A percentile compares a stretch with the other conserved stretches of the same genome.
Evolutionary conservation across 306 rosid genomes (phyloP).

Genomic region (Pterocarpus macrocarpus): DNA sequence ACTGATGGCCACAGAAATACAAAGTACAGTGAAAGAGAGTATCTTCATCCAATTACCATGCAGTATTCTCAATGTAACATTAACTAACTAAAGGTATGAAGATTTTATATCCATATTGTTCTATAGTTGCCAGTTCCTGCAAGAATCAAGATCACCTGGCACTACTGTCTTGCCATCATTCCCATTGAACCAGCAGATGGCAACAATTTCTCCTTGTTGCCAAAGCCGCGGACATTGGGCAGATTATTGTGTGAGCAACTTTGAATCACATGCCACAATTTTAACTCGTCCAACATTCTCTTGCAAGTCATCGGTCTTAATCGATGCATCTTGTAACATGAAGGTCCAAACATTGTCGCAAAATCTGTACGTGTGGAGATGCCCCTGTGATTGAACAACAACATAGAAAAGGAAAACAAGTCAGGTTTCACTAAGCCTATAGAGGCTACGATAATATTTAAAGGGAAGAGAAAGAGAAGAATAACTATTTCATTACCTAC

Average conservation of each 20-base stretch:
- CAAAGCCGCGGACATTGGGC: constrained; percentile 21
- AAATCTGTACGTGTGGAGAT: constrained; percentile 95
- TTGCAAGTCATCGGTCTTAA: constrained; percentile 73
- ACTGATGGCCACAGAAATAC: not conserved
- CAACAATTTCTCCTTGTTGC: constrained; percentile 22
- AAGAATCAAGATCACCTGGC: constrained; percentile 35
- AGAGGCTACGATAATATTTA: not conserved
- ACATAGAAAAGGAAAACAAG: constrained; percentile 5
- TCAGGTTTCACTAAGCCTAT: not conserved
- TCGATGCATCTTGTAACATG: constrained; percentile 74
- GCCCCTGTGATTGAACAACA: constrained; percentile 69
- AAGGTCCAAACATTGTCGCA: constrained; percentile 99
- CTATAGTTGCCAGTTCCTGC: constrained; percentile 48
- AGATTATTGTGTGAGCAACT: constrained; percentile 83
- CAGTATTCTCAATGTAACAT: constrained; percentile 47
- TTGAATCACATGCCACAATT: constrained; percentile 96
- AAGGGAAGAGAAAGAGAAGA: not conserved
- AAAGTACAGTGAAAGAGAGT: constrained; percentile 13
- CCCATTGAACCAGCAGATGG: constrained; percentile 36
- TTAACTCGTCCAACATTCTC: constrained; percentile 81
- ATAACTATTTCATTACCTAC: constrained; percentile 16
- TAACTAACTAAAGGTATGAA: constrained; percentile 43
- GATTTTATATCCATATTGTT: constrained; percentile 50
- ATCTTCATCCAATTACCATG: constrained; percentile 34
- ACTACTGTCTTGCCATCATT: constrained; percentile 47